Evolutionary conservation across 345 rosid species (phyloP).

Genomic region (Corchorus olitorius): DNA sequence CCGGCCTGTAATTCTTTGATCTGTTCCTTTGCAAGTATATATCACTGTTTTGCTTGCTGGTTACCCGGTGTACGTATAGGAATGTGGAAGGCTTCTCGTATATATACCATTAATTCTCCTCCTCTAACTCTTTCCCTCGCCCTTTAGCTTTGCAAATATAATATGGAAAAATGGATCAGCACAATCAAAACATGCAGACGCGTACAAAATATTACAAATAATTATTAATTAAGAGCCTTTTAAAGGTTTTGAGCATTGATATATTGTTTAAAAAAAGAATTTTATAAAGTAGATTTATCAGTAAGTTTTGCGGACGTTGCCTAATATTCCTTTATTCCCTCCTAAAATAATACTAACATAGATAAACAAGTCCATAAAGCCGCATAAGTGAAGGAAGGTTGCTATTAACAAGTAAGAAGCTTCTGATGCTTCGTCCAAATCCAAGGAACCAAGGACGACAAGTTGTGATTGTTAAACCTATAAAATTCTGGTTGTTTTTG

Average conservation of each 20-base stretch:
- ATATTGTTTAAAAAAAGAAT: too few relatives aligned
- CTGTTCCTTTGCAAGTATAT: not conserved
- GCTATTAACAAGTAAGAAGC: not conserved
- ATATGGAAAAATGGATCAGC: not conserved
- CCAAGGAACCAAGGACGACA: constrained; percentile 4
- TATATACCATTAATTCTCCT: not conserved
- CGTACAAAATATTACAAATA: too few relatives aligned
- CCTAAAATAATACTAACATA: not conserved
- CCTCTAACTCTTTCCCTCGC: too few relatives aligned
- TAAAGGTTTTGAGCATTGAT: too few relatives aligned
- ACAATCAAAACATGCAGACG: constrained; percentile 12
- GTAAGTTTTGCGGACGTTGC: not conserved
- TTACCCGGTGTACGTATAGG: not conserved
- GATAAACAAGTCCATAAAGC: not conserved
- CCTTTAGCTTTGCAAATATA: not conserved
- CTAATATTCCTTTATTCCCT: constrained; percentile 9
- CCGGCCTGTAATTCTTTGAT: not conserved
- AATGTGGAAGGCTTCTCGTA: not conserved
- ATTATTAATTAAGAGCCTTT: too few relatives aligned
- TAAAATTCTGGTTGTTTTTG: not conserved
- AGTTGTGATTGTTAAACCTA: not conserved
- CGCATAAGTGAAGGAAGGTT: not conserved
- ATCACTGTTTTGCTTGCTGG: not conserved
- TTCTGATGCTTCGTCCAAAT: not conserved
- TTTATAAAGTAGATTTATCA: too few relatives aligned